Percentiles rank a stretch among this genome's conserved stretches.
Conservation (phyloP, 2,329 filamentous ascomycete species). For the Nothomitra cinnamomea region DNA sequence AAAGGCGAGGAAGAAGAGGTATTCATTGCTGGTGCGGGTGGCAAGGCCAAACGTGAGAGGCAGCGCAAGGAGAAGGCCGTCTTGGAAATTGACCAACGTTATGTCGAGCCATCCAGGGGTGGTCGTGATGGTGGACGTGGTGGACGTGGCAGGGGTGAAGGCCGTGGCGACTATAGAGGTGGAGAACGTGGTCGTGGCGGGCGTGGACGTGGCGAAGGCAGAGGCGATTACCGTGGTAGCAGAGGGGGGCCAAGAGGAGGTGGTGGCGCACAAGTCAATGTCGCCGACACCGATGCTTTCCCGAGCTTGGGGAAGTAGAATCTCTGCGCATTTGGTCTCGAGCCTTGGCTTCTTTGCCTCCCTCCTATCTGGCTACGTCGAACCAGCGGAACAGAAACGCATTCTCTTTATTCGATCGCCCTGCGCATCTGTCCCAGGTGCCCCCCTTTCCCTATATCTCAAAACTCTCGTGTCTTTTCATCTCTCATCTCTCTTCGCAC, state of each 20-base stretch:
- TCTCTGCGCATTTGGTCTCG: background rate
- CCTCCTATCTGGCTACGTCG: background rate
- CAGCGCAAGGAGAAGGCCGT: constrained; percentile 84
- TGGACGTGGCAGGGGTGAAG: constrained; percentile 27
- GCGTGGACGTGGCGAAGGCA: constrained; percentile 35
- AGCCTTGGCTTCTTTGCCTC: background rate
- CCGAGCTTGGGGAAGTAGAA: constrained; percentile 28
- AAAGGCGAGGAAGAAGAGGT: constrained; percentile 42
- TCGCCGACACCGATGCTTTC: constrained; percentile 34
- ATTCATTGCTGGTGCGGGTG: constrained; percentile 56
- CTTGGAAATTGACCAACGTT: constrained; percentile 76
- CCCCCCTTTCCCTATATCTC: background rate
- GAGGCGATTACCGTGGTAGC: constrained; percentile 29
- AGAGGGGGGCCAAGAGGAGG: constrained; percentile 17
- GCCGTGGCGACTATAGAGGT: constrained; percentile 24
- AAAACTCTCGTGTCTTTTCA: background rate
- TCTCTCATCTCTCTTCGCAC: too few species aligned
- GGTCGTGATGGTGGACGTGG: constrained; percentile 32
- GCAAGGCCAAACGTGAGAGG: constrained; percentile 69
- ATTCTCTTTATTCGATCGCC: background rate
- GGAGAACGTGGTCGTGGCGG: constrained; percentile 24
- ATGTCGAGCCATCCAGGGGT: constrained; percentile 48
- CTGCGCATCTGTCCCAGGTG: background rate
- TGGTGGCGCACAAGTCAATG: constrained; percentile 23
- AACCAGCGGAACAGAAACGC: background rate